phyloP scores from a whole-genome alignment of 192 early-diverging fungal genomes.

The Entomortierella parvispora region DNA sequence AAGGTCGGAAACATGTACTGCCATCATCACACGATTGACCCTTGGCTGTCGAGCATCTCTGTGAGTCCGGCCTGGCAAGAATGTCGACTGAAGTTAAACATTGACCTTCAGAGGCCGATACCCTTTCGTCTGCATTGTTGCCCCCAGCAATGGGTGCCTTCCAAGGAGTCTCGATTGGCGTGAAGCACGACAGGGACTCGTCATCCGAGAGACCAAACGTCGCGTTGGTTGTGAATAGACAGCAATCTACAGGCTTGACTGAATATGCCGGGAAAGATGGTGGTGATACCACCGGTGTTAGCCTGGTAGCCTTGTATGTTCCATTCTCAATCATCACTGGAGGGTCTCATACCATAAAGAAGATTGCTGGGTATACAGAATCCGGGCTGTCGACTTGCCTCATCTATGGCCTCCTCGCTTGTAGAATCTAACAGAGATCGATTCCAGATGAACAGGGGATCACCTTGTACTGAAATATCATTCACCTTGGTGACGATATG shows the following conservation, averaged over 20 bases:
- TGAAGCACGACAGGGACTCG: slow-evolving; percentile 61
- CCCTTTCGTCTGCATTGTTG: slow-evolving; percentile 5
- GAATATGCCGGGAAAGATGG: neutral
- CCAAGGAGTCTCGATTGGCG: slow-evolving; percentile 24
- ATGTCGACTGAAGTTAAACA: slow-evolving; percentile 55
- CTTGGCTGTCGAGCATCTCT: slow-evolving; percentile 52
- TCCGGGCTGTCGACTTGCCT: slow-evolving; percentile 13
- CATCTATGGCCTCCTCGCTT: neutral
- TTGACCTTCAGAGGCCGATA: slow-evolving; percentile 25
- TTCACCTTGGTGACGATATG: slow-evolving; percentile 58
- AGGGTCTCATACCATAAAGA: slow-evolving; percentile 39
- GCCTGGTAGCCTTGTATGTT: too few species aligned
- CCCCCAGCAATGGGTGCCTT: slow-evolving; percentile 9
- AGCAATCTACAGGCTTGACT: slow-evolving; percentile 60
- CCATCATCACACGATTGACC: slow-evolving; percentile 22
- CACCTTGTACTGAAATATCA: slow-evolving; percentile 39
- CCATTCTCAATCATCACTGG: too few species aligned
- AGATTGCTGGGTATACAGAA: slow-evolving; percentile 49
- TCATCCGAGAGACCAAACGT: slow-evolving; percentile 67
- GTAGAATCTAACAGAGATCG: slow-evolving; percentile 13
- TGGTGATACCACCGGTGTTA: too few species aligned
- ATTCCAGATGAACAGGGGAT: slow-evolving; percentile 49
- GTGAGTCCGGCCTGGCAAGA: slow-evolving; percentile 27
- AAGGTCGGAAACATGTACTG: slow-evolving; percentile 60
- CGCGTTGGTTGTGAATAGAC: slow-evolving; percentile 58